Base-by-base conservation (phyloP, 345 rosid species). In the Arabidopsis arenosa region DNA sequence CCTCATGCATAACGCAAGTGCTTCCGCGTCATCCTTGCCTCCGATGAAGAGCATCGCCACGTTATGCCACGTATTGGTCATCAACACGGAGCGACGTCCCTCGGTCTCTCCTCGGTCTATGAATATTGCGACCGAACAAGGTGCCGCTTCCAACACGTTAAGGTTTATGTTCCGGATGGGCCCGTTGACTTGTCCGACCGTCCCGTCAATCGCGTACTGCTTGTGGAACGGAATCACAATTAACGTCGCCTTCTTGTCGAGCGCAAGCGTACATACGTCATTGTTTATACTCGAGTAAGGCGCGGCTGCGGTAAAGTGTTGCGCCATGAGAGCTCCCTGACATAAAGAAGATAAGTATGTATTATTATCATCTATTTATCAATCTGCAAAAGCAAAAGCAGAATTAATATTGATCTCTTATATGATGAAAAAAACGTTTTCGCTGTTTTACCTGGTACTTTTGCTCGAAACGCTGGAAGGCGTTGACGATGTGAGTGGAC, bases 251-350 rank as follows among this genome's bases (percentile, higher is more conserved):
- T 85, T 71, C 83, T 82, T 85, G 78, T 86, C 83, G 5, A 82
- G 54, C 1, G 90, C 87, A 14, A 88, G 79, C 21, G 87, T 82
- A 76, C 90, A 86, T 6, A 85, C 77, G 36, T 86, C 87, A 7
- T 86, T 76, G 48, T 86, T 85, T 72, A 86, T 85, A 7, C 84
- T 78, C 11, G 81, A 65, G 58, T 69, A 80, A 2, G 90, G 89
- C 0, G 90, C 75, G 1, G 84, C 72, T 39, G 86, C 89, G 13
- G 83, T 80, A 68, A 80, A 86, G 33, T 80, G 76, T 28, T 81
- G 87, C 57, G 84, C 81, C 57, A 63, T 73, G 21, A 82, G 54
- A 23, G 48, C 23, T 7, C 78, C 83, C 73, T 63, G 40, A 6
- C 41, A 55, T 55, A 30, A 23, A 23, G 26, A 23, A 55, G 39